Evolutionary conservation across 192 early-diverging fungal genomes (phyloP).

Genomic region (Backusella liffmaniae): DNA sequence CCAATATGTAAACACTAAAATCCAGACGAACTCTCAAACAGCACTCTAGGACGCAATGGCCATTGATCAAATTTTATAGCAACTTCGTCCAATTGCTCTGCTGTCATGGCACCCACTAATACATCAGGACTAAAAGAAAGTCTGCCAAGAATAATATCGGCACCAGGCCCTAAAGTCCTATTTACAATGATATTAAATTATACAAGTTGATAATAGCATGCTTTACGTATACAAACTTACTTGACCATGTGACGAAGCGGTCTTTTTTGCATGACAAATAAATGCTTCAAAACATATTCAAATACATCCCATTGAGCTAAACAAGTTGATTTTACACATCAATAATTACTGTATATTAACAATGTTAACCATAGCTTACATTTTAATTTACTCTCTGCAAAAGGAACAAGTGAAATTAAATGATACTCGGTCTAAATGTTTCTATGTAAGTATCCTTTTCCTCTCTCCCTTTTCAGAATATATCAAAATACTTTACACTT

Average conservation of each 20-base stretch:
- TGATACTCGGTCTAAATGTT: slow-evolving; percentile 23
- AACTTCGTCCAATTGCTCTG: slow-evolving; percentile 48
- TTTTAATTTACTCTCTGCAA: slow-evolving; percentile 18
- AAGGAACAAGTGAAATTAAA: slow-evolving; percentile 33
- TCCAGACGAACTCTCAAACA: slow-evolving; percentile 43
- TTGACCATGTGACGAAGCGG: slow-evolving; percentile 34
- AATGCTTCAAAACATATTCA: slow-evolving; percentile 39
- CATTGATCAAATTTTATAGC: slow-evolving; percentile 53
- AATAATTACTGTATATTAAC: background rate
- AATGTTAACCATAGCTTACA: slow-evolving; percentile 11
- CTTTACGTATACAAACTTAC: slow-evolving; percentile 21
- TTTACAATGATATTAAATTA: background rate
- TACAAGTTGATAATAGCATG: background rate
- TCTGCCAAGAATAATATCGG: slow-evolving; percentile 46
- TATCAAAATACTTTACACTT: slow-evolving; percentile 13
- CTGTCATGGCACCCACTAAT: slow-evolving; percentile 40
- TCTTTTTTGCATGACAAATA: slow-evolving; percentile 35
- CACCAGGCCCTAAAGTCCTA: slow-evolving; percentile 52
- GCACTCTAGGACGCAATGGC: slow-evolving; percentile 46
- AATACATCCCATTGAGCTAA: slow-evolving; percentile 42
- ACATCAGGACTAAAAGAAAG: slow-evolving; percentile 44
- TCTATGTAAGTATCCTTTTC: no score
- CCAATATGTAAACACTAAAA: background rate
- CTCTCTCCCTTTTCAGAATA: background rate
- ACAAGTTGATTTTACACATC: background rate